Evolutionary conservation across 495 filamentous ascomycete genomes (phyloP).

Genomic region (Neurospora tetraspora): DNA sequence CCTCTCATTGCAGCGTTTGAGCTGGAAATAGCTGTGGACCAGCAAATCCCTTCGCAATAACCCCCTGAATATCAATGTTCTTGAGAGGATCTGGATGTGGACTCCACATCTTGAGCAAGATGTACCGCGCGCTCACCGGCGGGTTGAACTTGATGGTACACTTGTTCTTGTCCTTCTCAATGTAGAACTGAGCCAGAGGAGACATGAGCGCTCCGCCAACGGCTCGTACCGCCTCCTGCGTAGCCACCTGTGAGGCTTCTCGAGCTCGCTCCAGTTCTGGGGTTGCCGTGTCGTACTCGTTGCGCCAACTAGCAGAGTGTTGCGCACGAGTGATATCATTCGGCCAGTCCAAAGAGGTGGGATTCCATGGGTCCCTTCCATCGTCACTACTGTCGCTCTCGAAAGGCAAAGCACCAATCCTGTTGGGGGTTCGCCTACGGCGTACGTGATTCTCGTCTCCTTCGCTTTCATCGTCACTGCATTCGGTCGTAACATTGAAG

Average conservation of each 20-base stretch:
- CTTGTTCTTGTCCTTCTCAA: conserved; percentile 67
- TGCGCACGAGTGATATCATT: not conserved
- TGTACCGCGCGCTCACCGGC: conserved; percentile 69
- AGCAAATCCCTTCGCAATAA: conserved; percentile 70
- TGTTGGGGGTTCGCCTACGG: conserved; percentile 26
- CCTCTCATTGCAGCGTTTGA: not conserved
- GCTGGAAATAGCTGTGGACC: conserved; percentile 65
- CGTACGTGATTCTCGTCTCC: conserved; percentile 14
- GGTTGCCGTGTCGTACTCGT: conserved; percentile 10
- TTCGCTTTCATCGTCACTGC: conserved; percentile 42
- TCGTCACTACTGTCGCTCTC: conserved; percentile 40
- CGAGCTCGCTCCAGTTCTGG: conserved; percentile 37
- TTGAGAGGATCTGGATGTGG: conserved; percentile 42
- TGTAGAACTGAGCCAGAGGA: conserved; percentile 71
- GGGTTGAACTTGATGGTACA: conserved; percentile 85
- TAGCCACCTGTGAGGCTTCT: conserved; percentile 44
- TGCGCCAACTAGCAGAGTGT: not conserved
- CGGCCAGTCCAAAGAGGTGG: conserved; percentile 5
- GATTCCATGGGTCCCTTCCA: conserved; percentile 3
- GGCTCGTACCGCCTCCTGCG: conserved; percentile 44
- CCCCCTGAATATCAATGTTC: conserved; percentile 81
- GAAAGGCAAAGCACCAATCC: conserved; percentile 41
- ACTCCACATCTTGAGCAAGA: conserved; percentile 81
- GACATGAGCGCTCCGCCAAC: conserved; percentile 48
- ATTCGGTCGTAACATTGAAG: conserved; percentile 42